A percentile compares a stretch with the other conserved stretches of the same genome.
Evolutionary conservation across 352 stramenopile species (phyloP).

Genomic region (Phytopythium aichiense): DNA sequence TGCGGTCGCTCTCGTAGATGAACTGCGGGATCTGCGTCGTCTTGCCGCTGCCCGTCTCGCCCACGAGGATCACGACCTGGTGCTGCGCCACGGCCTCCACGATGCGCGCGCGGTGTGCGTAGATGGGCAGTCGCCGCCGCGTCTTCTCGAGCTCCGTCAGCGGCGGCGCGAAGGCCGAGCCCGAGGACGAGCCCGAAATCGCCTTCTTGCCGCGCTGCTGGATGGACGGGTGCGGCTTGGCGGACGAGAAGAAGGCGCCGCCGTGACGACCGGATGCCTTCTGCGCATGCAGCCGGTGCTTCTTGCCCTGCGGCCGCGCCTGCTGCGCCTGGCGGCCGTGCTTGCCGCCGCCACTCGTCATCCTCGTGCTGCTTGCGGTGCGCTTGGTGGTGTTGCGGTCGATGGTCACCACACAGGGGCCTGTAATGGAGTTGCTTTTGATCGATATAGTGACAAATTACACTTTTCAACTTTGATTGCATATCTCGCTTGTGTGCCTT

Average conservation of each 20-base stretch:
- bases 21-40: conserved; percentile 90
- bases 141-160: conserved; percentile 48
- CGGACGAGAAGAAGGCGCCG: conserved; percentile 3
- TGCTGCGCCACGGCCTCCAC: conserved; percentile 53
- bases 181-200: neutral
- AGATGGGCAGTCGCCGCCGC: conserved; percentile 71
- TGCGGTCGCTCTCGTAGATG: conserved; percentile 62
- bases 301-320: conserved; percentile 22
- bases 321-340: neutral
- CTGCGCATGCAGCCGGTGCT: conserved; percentile 4
- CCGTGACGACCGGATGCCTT: neutral
- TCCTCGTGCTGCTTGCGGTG: neutral
- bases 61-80: conserved; percentile 85
- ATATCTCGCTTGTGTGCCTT: too few relatives aligned
- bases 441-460: too few relatives aligned
- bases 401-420: too few relatives aligned
- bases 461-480: too few relatives aligned
- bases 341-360: conserved; percentile 21
- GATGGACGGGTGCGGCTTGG: conserved; percentile 2
- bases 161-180: conserved; percentile 5
- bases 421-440: too few relatives aligned
- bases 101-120: conserved; percentile 62
- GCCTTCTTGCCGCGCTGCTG: conserved; percentile 13
- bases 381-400: too few relatives aligned
- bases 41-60: conserved; percentile 89